Conservation (phyloP, 2,329 filamentous ascomycete genomes). For the Incumbomyces delicatus region DNA sequence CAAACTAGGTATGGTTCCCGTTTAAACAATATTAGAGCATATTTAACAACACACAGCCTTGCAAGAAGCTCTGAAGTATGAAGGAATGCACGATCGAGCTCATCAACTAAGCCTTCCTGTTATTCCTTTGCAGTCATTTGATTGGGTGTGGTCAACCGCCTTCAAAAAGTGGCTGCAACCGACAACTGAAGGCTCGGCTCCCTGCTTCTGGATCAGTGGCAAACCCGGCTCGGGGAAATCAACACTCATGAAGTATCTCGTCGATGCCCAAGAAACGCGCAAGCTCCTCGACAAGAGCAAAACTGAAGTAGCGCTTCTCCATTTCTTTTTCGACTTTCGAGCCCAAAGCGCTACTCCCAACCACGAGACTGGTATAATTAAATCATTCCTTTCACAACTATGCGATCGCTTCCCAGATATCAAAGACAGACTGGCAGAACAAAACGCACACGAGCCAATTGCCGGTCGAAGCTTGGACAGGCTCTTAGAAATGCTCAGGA, state of each 20-base stretch:
- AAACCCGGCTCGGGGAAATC: background rate
- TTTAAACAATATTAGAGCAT: too few species aligned
- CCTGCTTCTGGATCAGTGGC: background rate
- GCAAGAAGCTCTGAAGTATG: too few species aligned
- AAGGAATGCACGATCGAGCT: too few species aligned
- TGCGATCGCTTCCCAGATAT: background rate
- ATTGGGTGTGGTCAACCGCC: background rate
- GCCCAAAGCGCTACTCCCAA: background rate
- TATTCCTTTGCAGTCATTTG: background rate
- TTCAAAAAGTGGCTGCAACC: background rate
- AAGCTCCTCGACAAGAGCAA: background rate
- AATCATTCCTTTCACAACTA: background rate
- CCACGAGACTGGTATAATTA: background rate
- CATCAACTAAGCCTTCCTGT: too few species aligned
- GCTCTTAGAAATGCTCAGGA: background rate
- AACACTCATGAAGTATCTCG: background rate
- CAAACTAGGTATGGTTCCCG: too few species aligned
- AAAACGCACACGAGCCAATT: too few species aligned
- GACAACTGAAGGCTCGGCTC: background rate
- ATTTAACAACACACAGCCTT: too few species aligned
- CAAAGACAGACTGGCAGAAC: background rate
- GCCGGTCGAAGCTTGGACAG: too few species aligned
- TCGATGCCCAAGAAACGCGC: background rate
- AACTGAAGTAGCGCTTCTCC: background rate
- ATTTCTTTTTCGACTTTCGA: slow-evolving; percentile 1